phyloP scores from a whole-genome alignment of 805 yeast species.

The Debaryomyces maramus region DNA sequence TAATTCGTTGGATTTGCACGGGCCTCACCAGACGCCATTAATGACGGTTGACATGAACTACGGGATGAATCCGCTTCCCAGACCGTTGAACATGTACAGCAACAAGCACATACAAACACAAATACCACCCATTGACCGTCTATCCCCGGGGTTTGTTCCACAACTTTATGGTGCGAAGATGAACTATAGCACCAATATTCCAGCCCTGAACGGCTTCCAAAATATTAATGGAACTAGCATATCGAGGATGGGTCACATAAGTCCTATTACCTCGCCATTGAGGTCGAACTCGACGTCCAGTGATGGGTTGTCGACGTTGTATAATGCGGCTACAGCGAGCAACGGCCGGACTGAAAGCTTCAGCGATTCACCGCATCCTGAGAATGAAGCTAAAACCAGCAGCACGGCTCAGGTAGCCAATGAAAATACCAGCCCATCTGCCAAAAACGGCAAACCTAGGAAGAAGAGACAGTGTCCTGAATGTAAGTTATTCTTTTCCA shows the following conservation, averaged over 20 bases:
- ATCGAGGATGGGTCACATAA: too few relatives aligned
- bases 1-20: slow-evolving; percentile 34
- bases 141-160: neutral
- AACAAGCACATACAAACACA: neutral
- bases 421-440: neutral
- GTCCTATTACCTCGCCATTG: neutral
- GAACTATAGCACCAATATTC: too few relatives aligned
- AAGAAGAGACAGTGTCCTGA: slow-evolving; percentile 73
- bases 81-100: slow-evolving; percentile 5
- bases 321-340: slow-evolving; percentile 7
- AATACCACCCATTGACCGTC: neutral
- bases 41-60: too few relatives aligned
- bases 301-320: slow-evolving; percentile 8
- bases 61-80: too few relatives aligned
- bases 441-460: slow-evolving; percentile 43
- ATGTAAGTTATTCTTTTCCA: slow-evolving; percentile 68
- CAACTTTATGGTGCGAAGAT: neutral
- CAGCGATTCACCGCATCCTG: neutral
- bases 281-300: neutral
- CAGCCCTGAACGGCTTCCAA: too few relatives aligned
- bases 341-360: neutral
- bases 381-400: neutral
- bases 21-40: slow-evolving; percentile 10
- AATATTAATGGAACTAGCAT: too few relatives aligned
- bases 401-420: neutral